Evolutionary conservation across 2,329 filamentous ascomycete genomes (phyloP), one percentile per base, ranked within the genome.

Genomic region (Aspergillus tamarii): DNA sequence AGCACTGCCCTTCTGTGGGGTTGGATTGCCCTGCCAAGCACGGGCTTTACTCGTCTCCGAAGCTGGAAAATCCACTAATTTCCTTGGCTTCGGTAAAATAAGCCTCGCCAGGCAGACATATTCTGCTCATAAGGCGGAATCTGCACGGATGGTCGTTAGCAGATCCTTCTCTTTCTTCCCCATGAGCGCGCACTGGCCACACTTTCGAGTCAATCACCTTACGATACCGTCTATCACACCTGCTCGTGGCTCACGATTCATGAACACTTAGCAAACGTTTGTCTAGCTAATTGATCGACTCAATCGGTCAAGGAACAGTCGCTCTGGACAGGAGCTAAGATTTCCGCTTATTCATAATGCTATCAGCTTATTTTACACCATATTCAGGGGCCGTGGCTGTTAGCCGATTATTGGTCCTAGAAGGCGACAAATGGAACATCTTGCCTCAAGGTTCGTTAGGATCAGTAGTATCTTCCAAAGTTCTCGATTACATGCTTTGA

Each of bases 21-120:
- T 23, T 23, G 21, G 21, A 10, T n/a, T 23, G 14, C 43, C 43
- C 43, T 23, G 43, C 43, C 43, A 46, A 46, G 43, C 43, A 46
- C 34, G 14, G 0, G 34, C 34, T 36, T 16, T 16, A 16, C 39
- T 46, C 43, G 19, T 23, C 21, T 46, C n/a, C 21, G 43, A 14
- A 23, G 21, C 4, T 23, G 10, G 9, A 5, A 12, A n/a, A 46
- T 46, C 43, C 43, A 46, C 43, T 23, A 7, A 6, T 6, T 46
- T n/a, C 4, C 43, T 46, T 46, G n/a, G 43, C 43, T 23, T 21
- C 12, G 5, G 21, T 9, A 3, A 23, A 46, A 46, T 23, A 46
- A 46, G 43, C 43, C 43, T 46, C 43, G 10, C n/a, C 19, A 46
- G 43, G 43, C 43, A 46, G 43, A 46, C 43, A 46, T 21, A 46